phyloP scores from a whole-genome alignment of 2,329 filamentous ascomycete genomes.

The Diaporthe sp. region DNA sequence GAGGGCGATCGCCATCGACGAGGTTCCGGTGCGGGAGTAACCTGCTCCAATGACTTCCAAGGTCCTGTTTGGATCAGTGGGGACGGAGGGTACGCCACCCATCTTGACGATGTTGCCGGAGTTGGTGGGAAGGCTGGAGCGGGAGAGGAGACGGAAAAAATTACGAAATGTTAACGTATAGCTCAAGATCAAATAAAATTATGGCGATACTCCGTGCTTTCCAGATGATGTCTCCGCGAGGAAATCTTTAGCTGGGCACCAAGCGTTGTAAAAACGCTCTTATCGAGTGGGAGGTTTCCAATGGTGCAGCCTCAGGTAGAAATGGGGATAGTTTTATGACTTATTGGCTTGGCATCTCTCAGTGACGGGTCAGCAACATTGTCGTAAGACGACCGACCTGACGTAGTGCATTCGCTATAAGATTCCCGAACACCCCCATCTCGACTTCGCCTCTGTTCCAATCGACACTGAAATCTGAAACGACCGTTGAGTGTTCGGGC shows the following conservation, averaged over 20 bases:
- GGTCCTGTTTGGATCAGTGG: conserved; percentile 18
- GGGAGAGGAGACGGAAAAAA: background rate
- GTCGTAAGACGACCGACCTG: background rate
- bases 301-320: background rate
- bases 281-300: background rate
- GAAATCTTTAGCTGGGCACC: background rate
- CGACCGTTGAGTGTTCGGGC: background rate
- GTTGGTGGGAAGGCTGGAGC: background rate
- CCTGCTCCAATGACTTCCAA: conserved; percentile 23
- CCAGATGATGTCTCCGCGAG: background rate
- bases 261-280: background rate
- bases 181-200: background rate
- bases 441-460: background rate
- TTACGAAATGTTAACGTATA: background rate
- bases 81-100: conserved; percentile 19
- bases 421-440: background rate
- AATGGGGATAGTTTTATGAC: conserved; percentile 7
- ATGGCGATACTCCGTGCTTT: background rate
- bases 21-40: conserved; percentile 22
- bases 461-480: background rate
- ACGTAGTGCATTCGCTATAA: background rate
- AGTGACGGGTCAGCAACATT: background rate
- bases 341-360: background rate
- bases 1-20: conserved; percentile 6
- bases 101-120: background rate